These are phyloP conservation scores for Pseudocercospora pini-densiflorae DNA, from an alignment of 2,329 filamentous ascomycete species.

Conservation along the genomic window DNA sequence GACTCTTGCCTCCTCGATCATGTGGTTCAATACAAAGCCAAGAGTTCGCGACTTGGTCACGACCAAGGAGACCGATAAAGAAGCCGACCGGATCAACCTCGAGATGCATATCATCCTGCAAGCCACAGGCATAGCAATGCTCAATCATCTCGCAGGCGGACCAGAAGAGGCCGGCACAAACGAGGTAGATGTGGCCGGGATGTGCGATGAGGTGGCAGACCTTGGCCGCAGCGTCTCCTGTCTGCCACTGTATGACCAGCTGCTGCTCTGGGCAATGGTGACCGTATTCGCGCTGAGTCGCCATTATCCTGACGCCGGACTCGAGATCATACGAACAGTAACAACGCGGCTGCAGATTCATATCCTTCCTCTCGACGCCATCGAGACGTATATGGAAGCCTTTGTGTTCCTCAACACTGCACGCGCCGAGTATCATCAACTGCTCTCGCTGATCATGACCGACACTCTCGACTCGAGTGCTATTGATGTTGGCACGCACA, in stretches of 20 bases:
- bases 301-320: constrained; percentile 9
- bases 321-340: constrained; percentile 11
- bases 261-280: constrained; percentile 23
- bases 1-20: constrained; percentile 9
- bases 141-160: constrained; percentile 16
- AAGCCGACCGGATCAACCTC: constrained; percentile 22
- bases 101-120: constrained; percentile 25
- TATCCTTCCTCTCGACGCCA: background rate
- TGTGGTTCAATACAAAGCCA: constrained; percentile 19
- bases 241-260: constrained; percentile 17
- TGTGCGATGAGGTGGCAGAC: constrained; percentile 21
- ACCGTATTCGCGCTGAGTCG: constrained; percentile 21
- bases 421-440: constrained; percentile 15
- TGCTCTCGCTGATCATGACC: constrained; percentile 11
- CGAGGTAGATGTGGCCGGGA: constrained; percentile 18
- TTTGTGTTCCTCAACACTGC: constrained; percentile 24
- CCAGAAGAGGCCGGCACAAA: constrained; percentile 13
- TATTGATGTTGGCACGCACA: background rate
- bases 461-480: background rate
- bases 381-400: constrained; percentile 16
- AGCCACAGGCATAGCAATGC: constrained; percentile 18
- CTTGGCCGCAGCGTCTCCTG: constrained; percentile 18
- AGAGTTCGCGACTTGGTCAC: background rate
- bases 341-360: constrained; percentile 13
- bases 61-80: constrained; percentile 13